A percentile compares a stretch with the other conserved stretches of the same genome.
Conservation (phyloP, 2,329 filamentous ascomycete genomes). For the Calonectria pteridis region DNA sequence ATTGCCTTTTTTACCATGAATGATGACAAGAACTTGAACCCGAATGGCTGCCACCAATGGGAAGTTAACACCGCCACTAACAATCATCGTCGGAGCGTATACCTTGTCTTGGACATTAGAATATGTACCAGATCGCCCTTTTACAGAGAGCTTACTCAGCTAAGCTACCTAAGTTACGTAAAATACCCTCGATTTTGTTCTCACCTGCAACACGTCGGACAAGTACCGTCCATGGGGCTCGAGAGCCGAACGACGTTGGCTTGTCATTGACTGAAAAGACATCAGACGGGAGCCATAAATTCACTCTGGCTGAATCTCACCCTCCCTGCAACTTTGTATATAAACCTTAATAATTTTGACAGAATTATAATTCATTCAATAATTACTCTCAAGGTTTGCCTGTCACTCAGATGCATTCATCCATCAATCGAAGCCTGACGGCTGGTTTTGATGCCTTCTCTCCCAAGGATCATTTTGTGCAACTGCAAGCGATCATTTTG, state of each 20-base stretch:
- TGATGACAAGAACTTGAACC: not conserved
- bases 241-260: not conserved
- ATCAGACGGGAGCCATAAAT: not conserved
- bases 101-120: not conserved
- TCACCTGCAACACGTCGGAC: not conserved
- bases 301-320: too few relatives aligned
- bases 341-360: not conserved
- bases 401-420: not conserved
- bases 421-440: not conserved
- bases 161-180: not conserved
- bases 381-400: not conserved
- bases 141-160: not conserved
- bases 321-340: not conserved
- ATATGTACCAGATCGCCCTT: not conserved
- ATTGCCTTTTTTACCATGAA: not conserved
- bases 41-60: not conserved
- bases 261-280: not conserved
- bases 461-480: not conserved
- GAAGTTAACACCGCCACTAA: not conserved
- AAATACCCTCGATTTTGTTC: not conserved
- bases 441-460: not conserved
- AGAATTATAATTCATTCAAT: not conserved
- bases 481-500: not conserved
- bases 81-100: not conserved
- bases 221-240: not conserved